Conservation (phyloP, 148 eudicot genomes). For the Limonium bicolor region DNA sequence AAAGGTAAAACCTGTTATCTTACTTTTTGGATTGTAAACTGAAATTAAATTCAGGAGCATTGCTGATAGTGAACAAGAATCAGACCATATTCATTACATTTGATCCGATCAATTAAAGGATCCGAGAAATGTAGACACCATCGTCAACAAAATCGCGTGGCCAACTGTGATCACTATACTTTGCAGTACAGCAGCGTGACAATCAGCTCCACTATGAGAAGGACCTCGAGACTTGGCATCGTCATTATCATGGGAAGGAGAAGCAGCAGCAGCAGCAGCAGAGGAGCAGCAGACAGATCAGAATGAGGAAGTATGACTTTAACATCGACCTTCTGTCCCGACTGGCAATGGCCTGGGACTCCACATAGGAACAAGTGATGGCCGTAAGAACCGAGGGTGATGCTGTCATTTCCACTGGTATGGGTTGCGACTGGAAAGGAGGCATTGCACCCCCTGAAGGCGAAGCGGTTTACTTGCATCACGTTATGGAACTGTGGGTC, state of each 20-base stretch:
- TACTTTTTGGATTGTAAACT: too few relatives aligned
- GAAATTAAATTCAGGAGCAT: too few relatives aligned
- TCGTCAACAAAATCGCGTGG: too few relatives aligned
- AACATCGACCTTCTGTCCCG: constrained; percentile 72
- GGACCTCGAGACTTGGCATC: too few relatives aligned
- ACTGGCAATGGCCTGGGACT: constrained; percentile 70
- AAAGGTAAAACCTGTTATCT: too few relatives aligned
- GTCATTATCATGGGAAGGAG: background rate
- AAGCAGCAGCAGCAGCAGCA: background rate
- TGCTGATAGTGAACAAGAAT: too few relatives aligned
- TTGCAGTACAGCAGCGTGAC: too few relatives aligned
- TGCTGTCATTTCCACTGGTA: constrained; percentile 70
- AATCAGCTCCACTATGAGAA: too few relatives aligned
- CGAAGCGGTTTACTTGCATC: constrained; percentile 70
- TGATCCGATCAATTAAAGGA: too few relatives aligned
- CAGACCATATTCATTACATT: too few relatives aligned
- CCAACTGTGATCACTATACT: too few relatives aligned
- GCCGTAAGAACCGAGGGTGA: constrained; percentile 38
- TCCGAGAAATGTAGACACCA: too few relatives aligned
- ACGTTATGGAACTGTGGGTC: constrained; percentile 80
- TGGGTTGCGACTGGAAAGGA: constrained; percentile 64
- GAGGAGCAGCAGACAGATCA: constrained; percentile 12
- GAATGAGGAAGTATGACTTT: constrained; percentile 21
- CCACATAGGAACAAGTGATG: constrained; percentile 82
- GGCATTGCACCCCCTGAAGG: constrained; percentile 51